Evolutionary conservation across 345 rosid genomes (phyloP), one percentile per base, ranked within the genome.

Genomic region (rapeseed (Brassica napus)): DNA sequence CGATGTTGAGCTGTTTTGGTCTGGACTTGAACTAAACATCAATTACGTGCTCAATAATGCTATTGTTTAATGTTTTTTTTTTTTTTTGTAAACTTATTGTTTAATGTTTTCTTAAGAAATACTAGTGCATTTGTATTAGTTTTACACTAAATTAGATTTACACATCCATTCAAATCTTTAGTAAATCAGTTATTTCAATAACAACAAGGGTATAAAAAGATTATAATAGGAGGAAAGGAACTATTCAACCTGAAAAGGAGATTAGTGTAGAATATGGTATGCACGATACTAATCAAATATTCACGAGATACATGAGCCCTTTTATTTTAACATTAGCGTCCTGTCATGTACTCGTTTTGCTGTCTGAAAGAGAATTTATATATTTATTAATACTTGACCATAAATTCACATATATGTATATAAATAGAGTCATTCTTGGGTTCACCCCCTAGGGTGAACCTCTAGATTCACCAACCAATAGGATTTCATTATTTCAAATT

Each of bases 281-380:
- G 75, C 74, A 74, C 74, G 75, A 68, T 26, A 3, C 66, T 5
- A 67, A 49, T 79, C 55, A 62, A 79, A 61, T 14, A 68, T 35
- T 74, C 75, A 79, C 71, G 64, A 74, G 79, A 65, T 74, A 74
- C 79, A 74, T 66, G 71, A 61, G 71, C 15, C 71, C 4, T 32
- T 34, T 69, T 49, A 35, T 32, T 74, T 61, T 49, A 74, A 68
- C 49, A 62, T 35, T 28, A 15, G 37, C 57, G 74, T 47, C 24
- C 21, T 73, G 24, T 31, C 31, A 7, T 30, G 5, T 63, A 60
- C 67, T 1, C 16, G 64, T 72, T 58, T 60, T 60, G 74, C 70
- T 73, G 78, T 68, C 59, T 69, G 59, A 54, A 52, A 60, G 74
- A 79, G 73, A 47, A 73, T 21, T 66, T 47, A 79, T 73, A 49